phyloP scores from a whole-genome alignment of 2,329 filamentous ascomycete genomes.

The Scytalidium lignicola region DNA sequence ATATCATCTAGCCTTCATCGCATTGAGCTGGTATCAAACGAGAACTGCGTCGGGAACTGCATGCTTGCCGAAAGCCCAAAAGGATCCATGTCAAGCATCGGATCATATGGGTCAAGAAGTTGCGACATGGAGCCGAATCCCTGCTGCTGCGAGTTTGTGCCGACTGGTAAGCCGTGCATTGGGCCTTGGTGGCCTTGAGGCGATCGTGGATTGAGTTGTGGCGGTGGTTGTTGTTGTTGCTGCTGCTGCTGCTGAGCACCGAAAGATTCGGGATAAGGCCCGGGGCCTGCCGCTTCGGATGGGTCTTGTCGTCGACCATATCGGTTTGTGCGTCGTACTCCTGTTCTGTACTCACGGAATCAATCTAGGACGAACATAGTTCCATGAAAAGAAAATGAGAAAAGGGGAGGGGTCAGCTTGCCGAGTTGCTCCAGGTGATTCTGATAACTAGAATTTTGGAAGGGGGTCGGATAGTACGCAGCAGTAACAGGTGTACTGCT shows the following conservation, averaged over 20 bases:
- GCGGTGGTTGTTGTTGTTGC: conserved; percentile 15
- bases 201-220: conserved; percentile 9
- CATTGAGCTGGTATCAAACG: conserved; percentile 50
- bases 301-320: conserved; percentile 78
- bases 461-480: conserved; percentile 76
- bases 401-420: conserved; percentile 61
- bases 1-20: conserved; percentile 27
- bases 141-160: conserved; percentile 32
- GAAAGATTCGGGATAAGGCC: conserved; percentile 57
- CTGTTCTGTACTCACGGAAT: conserved; percentile 75
- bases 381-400: conserved; percentile 42
- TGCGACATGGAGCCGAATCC: conserved; percentile 32
- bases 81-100: conserved; percentile 85
- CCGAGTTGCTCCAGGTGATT: conserved; percentile 94
- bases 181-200: conserved; percentile 33
- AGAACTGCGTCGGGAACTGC: conserved; percentile 85
- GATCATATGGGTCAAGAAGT: conserved; percentile 70
- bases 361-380: conserved; percentile 61
- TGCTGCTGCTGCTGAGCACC: conserved; percentile 30
- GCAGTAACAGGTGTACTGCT: conserved; percentile 36
- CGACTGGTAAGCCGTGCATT: conserved; percentile 34
- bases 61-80: conserved; percentile 92
- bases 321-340: conserved; percentile 91
- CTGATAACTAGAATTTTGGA: conserved; percentile 87
- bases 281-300: conserved; percentile 63